Evolutionary conservation across 805 yeast genomes (phyloP).

Genomic region (Dipodascus albidus): DNA sequence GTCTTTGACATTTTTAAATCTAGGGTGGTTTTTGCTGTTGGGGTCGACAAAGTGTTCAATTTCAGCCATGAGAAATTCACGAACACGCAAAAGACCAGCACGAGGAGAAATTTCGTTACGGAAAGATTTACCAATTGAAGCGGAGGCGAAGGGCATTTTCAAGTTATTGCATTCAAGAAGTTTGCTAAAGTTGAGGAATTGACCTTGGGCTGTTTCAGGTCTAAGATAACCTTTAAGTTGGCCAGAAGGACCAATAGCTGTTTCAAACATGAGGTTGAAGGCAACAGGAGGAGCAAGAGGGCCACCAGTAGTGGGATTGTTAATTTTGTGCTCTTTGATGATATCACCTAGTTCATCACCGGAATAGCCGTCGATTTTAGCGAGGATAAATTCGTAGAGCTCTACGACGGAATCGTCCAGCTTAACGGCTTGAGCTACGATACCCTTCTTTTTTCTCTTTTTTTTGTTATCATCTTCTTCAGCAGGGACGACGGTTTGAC

Average conservation of each 20-base stretch:
- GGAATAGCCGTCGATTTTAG: slow-evolving; percentile 85
- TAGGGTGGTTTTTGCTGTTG: slow-evolving; percentile 66
- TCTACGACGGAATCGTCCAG: slow-evolving; percentile 68
- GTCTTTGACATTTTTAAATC: slow-evolving; percentile 66
- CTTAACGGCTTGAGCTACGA: slow-evolving; percentile 81
- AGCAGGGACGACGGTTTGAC: slow-evolving; percentile 45
- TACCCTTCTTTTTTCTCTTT: slow-evolving; percentile 91
- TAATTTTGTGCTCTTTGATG: slow-evolving; percentile 70
- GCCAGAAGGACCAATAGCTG: slow-evolving; percentile 98
- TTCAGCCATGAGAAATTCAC: slow-evolving; percentile 99
- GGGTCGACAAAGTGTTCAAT: slow-evolving; percentile 98
- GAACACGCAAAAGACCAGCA: slow-evolving; percentile 92
- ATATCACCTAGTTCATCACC: slow-evolving; percentile 88
- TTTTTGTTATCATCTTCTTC: slow-evolving; percentile 67
- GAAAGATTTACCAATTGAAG: slow-evolving; percentile 96
- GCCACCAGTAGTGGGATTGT: slow-evolving; percentile 85
- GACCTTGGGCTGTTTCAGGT: slow-evolving; percentile 99
- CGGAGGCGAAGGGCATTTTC: slow-evolving; percentile 99
- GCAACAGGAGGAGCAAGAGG: slow-evolving; percentile 82
- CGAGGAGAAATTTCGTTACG: slow-evolving; percentile 98
- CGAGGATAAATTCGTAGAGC: slow-evolving; percentile 79
- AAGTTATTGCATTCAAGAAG: slow-evolving; percentile 89
- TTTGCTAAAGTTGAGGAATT: slow-evolving; percentile 89
- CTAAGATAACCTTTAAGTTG: slow-evolving; percentile 88
- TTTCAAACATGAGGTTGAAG: slow-evolving; percentile 97